Conservation (phyloP, 164 flowering plant species). For the Vitis rupestris region DNA sequence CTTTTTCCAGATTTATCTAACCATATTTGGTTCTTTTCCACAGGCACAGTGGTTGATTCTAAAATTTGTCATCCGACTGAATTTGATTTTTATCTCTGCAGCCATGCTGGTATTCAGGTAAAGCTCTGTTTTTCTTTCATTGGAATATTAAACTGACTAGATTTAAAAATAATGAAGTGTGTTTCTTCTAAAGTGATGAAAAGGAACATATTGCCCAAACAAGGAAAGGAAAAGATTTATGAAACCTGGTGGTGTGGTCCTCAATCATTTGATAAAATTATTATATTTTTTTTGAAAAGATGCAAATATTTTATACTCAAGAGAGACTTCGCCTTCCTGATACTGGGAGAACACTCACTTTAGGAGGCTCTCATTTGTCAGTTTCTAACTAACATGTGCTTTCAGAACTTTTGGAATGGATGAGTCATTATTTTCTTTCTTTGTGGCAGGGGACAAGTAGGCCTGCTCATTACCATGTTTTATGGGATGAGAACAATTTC, state of each 20-base stretch:
- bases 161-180: background rate
- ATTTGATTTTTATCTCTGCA: slow-evolving; percentile 91
- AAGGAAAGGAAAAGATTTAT: background rate
- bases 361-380: too few species aligned
- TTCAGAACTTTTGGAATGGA: background rate
- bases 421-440: background rate
- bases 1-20: slow-evolving; percentile 16
- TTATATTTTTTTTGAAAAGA: background rate
- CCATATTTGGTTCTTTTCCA: too few species aligned
- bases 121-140: background rate
- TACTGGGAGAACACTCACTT: too few species aligned
- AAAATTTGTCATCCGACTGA: slow-evolving; percentile 92
- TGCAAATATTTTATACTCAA: background rate
- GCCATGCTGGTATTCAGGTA: slow-evolving; percentile 98
- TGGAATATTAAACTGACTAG: background rate
- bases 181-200: background rate
- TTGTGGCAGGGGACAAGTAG: slow-evolving; percentile 64
- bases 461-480: slow-evolving; percentile 80
- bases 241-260: background rate
- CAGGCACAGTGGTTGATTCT: slow-evolving; percentile 85
- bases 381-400: background rate
- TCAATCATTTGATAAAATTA: background rate
- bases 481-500: slow-evolving; percentile 77
- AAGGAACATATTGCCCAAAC: background rate
- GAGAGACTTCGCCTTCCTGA: background rate